Percentiles rank a stretch among this genome's conserved stretches.
phyloP scores from a whole-genome alignment of 2,329 filamentous ascomycete species.

The Colletotrichum tanaceti region DNA sequence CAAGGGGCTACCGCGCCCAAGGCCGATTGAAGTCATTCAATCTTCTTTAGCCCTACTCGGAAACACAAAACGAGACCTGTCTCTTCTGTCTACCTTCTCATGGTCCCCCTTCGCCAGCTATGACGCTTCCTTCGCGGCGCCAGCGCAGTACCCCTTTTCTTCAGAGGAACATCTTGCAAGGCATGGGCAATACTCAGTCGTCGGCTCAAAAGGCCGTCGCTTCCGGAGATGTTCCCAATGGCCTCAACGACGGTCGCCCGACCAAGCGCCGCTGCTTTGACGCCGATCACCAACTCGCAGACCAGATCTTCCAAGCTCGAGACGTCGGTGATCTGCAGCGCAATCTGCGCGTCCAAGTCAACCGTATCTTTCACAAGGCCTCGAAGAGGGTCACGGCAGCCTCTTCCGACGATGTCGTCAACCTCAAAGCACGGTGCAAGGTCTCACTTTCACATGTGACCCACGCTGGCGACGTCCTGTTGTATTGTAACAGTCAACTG shows the following conservation, averaged over 20 bases:
- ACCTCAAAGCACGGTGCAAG: conserved; percentile 56
- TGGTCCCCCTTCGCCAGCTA: conserved; percentile 54
- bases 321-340: conserved; percentile 51
- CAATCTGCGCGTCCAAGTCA: conserved; percentile 63
- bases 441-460: conserved; percentile 53
- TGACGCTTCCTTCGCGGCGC: conserved; percentile 61
- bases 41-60: conserved; percentile 23
- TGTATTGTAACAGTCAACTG: conserved; percentile 66
- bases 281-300: conserved; percentile 46
- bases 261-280: conserved; percentile 63
- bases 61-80: conserved; percentile 25
- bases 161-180: conserved; percentile 61
- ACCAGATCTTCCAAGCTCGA: conserved; percentile 50
- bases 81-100: conserved; percentile 28
- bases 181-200: conserved; percentile 59
- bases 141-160: conserved; percentile 65
- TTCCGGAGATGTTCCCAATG: conserved; percentile 49
- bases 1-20: conserved; percentile 19
- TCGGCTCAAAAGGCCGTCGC: conserved; percentile 52
- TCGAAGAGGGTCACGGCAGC: conserved; percentile 43
- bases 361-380: conserved; percentile 64
- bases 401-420: conserved; percentile 45
- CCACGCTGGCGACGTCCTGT: conserved; percentile 44
- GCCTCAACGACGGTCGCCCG: conserved; percentile 54
- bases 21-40: conserved; percentile 17